Evolutionary conservation across 371 early-diverging fungal genomes (phyloP).

Genomic region (Umbelopsis sp.): DNA sequence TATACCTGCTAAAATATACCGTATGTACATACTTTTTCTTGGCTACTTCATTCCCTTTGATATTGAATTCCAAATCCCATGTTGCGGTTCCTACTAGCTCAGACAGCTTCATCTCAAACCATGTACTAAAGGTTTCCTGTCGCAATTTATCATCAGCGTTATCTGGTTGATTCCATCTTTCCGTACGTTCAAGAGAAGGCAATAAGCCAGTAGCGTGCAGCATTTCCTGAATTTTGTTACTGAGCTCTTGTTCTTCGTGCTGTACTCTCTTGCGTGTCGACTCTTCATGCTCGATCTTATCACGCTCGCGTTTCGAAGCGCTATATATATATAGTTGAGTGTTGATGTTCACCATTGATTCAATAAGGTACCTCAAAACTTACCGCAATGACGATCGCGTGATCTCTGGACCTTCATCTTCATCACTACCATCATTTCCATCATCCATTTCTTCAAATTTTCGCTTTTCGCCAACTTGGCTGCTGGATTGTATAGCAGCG

Average conservation of each 20-base stretch:
- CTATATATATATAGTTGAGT: slow-evolving; percentile 28
- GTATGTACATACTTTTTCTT: slow-evolving; percentile 1
- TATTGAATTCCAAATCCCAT: slow-evolving; percentile 29
- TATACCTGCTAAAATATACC: neutral
- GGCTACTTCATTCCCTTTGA: neutral
- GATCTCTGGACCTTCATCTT: slow-evolving; percentile 43
- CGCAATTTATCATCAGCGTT: neutral
- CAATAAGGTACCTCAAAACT: neutral
- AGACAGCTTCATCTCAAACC: slow-evolving; percentile 48
- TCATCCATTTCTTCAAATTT: slow-evolving; percentile 14
- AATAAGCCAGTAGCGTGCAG: neutral
- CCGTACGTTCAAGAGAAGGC: neutral
- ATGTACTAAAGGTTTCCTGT: slow-evolving; percentile 34
- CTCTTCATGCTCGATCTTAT: slow-evolving; percentile 62
- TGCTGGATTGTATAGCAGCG: neutral
- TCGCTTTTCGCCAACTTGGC: slow-evolving; percentile 16
- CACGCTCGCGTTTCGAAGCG: slow-evolving; percentile 61
- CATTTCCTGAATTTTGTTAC: slow-evolving; percentile 25
- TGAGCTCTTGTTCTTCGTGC: slow-evolving; percentile 54
- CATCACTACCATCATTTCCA: slow-evolving; percentile 19
- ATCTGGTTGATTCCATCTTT: neutral
- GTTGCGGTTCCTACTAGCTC: slow-evolving; percentile 35
- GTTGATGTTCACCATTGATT: neutral
- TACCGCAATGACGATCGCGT: slow-evolving; percentile 59
- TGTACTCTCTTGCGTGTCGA: slow-evolving; percentile 53